Evolutionary conservation across 495 filamentous ascomycete genomes (phyloP), one percentile per base, ranked within the genome.

Genomic region (Bacidia gigantensis): DNA sequence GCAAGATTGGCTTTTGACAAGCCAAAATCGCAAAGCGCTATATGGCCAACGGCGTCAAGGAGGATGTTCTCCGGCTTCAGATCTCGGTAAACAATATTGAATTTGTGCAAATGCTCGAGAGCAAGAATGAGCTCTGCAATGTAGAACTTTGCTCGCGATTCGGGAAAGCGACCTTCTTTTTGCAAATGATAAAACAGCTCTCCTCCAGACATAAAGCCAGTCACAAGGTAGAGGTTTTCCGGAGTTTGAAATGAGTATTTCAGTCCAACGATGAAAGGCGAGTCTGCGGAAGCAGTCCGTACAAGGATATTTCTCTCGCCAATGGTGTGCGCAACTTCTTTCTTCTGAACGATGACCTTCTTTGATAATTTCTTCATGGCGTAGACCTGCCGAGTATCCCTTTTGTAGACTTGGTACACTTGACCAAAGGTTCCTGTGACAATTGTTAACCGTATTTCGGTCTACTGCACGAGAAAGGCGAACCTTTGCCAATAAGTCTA

Each of bases 271-370:
- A 98, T 98, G 65, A 98, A 98, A 0, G 90, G 89, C 11, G 92
- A 98, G 49, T 95, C 87, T 20, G 89, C 79, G 74, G 84, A 97
- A 29, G 92, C 93, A 12, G 92, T 98, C 46, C 92, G 82, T 22
- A 98, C 92, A 35, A 98, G 72, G 52, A 98, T 98, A 64, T 98
- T 98, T 26, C 92, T 81, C 68, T 98, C 93, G 51, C 92, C 92
- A 14, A 98, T 77, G 1, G 92, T 98, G 66, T 98, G 92, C 17
- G 89, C 87, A 41, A 98, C 87, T 67, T 98, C 92, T 68, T 98
- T 98, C 77, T 98, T 98, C 68, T 98, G 92, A 14, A 98, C 92
- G 51, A 98, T 97, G 47, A 98, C 92, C 72, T 97, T 98, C 75
- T 98, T 98, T 11, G 90, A 95, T 20, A 98, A 71, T 1, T 97